Evolutionary conservation across 306 rosid genomes (phyloP), one percentile per base, ranked within the genome.

Genomic region (Quercus variabilis): DNA sequence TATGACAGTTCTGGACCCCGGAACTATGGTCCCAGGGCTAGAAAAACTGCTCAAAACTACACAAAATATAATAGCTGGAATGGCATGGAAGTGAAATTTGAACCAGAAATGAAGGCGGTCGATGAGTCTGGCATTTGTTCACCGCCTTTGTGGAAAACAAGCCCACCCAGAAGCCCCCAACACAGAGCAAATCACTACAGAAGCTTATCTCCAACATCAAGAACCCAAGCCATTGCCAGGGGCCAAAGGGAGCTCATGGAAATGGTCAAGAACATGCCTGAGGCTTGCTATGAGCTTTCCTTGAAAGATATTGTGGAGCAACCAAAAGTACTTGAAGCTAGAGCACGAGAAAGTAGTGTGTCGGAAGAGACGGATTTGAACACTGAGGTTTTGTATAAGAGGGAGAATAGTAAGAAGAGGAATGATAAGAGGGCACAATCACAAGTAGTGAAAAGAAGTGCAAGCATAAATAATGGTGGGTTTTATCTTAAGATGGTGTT

Each of bases 221-320:
- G 91, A 69, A 81, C 90, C 1, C 94, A 90, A 75, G 98, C 97
- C 46, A 89, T 95, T 10, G 90, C 85, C 41, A 86, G 77, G 65
- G 99, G 99, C 1, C 99, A 92, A 74, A 82, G 65, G 46, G 99
- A 95, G 78, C 88, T 95, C 15, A 95, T 95, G 98, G 98, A 95
- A 6, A 91, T 95, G 98, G 99, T 95, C 9, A 79, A 77, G 52
- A 87, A 85, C 82, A 90, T 95, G 96, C 99, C 99, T 0, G 99
- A 95, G 70, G 80, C 96, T 4, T 80, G 85, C 74, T 95, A 95
- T 79, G 99, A 95, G 78, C 97, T 95, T 56, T 91, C 99, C 5
- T 52, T 95, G 33, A 95, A 85, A 57, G 99, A 95, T 85, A 91
- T 95, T 5, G 98, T 95, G 1, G 99, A 95, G 63, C 83, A 85